Evolutionary conservation across 768 basidiomycete species (phyloP).

Genomic region (Tylopilus cervinicoccineus): DNA sequence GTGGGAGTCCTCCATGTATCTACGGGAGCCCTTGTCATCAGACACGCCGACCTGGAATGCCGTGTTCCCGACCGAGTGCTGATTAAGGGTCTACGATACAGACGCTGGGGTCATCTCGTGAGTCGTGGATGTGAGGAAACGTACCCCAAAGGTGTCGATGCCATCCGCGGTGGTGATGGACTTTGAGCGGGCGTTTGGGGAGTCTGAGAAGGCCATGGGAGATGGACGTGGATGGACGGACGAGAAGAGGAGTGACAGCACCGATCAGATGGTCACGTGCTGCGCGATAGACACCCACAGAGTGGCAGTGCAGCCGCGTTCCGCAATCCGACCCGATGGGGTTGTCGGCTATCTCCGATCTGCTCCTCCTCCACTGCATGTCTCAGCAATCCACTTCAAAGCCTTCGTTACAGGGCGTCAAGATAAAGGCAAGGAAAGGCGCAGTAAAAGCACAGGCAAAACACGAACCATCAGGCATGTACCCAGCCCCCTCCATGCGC

Average conservation of each 20-base stretch:
- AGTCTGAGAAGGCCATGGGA: slow-evolving; percentile 44
- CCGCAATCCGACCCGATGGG: slow-evolving; percentile 1
- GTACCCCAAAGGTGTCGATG: slow-evolving; percentile 72
- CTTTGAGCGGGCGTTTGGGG: slow-evolving; percentile 77
- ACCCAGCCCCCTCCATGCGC: background rate
- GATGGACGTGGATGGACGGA: slow-evolving; percentile 16
- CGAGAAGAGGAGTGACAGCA: slow-evolving; percentile 1
- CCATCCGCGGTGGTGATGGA: slow-evolving; percentile 74
- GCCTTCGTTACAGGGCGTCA: slow-evolving; percentile 90
- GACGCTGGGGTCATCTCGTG: background rate
- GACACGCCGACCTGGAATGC: slow-evolving; percentile 62
- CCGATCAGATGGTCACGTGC: slow-evolving; percentile 23
- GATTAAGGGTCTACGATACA: slow-evolving; percentile 35
- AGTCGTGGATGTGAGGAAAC: slow-evolving; percentile 21
- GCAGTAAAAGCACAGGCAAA: slow-evolving; percentile 90
- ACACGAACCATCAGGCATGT: slow-evolving; percentile 78
- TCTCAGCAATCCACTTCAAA: slow-evolving; percentile 86
- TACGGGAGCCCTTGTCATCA: slow-evolving; percentile 85
- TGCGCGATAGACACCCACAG: slow-evolving; percentile 8
- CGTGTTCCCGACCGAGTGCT: slow-evolving; percentile 64
- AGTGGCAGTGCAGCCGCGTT: background rate
- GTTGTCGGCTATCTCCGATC: background rate
- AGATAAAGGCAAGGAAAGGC: slow-evolving; percentile 91
- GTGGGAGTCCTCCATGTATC: slow-evolving; percentile 97
- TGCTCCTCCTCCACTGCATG: slow-evolving; percentile 49